phyloP scores from a whole-genome alignment of 176 grass and related monocot genomes.

The Triticum turgidum region DNA sequence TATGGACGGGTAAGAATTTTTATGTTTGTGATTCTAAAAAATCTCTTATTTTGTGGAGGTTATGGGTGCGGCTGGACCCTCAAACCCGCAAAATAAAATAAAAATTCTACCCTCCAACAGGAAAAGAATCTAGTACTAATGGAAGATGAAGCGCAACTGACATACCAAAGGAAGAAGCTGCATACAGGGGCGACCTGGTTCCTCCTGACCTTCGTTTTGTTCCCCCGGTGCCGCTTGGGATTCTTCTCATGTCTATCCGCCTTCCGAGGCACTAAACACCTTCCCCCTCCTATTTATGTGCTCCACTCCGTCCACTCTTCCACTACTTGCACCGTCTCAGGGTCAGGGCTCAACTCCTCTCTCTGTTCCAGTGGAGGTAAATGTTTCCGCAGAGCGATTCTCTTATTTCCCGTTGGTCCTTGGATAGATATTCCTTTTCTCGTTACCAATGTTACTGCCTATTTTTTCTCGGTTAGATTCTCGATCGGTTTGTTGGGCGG shows the following conservation, averaged over 20 bases:
- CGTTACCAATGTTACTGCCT: neutral
- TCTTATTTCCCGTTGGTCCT: neutral
- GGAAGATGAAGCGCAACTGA: neutral
- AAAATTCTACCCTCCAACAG: too few species aligned
- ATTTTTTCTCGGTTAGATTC: neutral
- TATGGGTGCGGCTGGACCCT: neutral
- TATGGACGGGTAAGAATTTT: too few species aligned
- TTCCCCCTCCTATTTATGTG: neutral
- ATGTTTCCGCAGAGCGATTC: neutral
- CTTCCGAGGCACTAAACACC: neutral
- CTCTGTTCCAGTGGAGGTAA: neutral
- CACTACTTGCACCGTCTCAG: neutral
- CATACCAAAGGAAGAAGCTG: neutral
- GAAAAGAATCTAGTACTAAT: too few species aligned
- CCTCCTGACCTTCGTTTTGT: neutral
- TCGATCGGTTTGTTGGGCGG: neutral
- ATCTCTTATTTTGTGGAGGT: too few species aligned
- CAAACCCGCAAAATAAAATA: neutral
- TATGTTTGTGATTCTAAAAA: too few species aligned
- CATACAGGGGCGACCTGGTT: neutral
- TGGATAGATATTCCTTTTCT: neutral
- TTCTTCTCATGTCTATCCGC: neutral
- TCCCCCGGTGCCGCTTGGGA: neutral
- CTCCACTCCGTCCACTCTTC: neutral
- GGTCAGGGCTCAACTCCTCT: neutral